A percentile compares a stretch with the other conserved stretches of the same genome.
Conservation (phyloP, 108 stramenopile species). For the Discostella stelligeroides region DNA sequence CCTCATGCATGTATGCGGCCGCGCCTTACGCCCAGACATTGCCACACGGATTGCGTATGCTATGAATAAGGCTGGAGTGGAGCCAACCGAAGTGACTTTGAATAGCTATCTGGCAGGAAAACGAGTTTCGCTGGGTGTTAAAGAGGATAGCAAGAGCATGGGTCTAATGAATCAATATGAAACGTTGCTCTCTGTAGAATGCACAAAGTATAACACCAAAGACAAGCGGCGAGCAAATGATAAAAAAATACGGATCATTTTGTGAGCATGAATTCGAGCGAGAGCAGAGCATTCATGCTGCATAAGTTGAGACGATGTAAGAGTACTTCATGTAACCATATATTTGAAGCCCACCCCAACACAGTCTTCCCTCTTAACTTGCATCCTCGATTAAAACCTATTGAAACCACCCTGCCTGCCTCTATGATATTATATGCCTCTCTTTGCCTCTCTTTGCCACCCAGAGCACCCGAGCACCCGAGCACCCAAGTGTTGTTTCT, state of each 20-base stretch:
- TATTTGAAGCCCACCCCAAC: too few species aligned
- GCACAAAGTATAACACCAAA: slow-evolving; percentile 67
- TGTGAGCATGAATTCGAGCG: too few species aligned
- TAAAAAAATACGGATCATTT: slow-evolving; percentile 74
- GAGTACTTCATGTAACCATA: too few species aligned
- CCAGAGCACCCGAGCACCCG: too few species aligned
- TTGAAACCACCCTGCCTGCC: too few species aligned
- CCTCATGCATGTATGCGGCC: slow-evolving; percentile 74
- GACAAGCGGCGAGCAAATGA: slow-evolving; percentile 67
- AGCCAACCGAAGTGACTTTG: slow-evolving; percentile 57
- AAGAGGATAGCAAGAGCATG: slow-evolving; percentile 17
- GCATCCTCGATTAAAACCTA: too few species aligned
- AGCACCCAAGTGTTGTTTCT: too few species aligned
- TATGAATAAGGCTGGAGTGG: slow-evolving; percentile 75
- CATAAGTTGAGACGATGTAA: too few species aligned
- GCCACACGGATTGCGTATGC: slow-evolving; percentile 73
- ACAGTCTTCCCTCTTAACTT: too few species aligned
- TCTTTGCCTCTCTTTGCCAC: too few species aligned
- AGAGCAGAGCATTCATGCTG: too few species aligned
- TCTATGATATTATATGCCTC: too few species aligned
- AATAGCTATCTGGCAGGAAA: slow-evolving; percentile 72
- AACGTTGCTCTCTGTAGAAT: slow-evolving; percentile 70
- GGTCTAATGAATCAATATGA: slow-evolving; percentile 65
- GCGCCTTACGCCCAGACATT: slow-evolving; percentile 73
- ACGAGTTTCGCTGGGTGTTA: slow-evolving; percentile 20